Conservation (phyloP, 225 moss, liverwort and hornwort genomes). For the Pseudoscleropodium purum region DNA sequence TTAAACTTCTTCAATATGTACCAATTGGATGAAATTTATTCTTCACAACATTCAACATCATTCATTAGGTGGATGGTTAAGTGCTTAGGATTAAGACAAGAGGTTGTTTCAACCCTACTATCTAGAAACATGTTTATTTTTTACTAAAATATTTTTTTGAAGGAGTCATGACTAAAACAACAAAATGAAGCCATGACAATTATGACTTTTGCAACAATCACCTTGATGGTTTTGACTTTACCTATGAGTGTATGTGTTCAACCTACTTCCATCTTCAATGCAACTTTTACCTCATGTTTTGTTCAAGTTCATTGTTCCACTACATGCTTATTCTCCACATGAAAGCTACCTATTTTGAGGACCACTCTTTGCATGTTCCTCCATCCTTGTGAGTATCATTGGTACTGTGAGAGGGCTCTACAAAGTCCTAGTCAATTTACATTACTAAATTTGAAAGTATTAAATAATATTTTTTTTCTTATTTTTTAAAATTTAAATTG, state of each 20-base stretch:
- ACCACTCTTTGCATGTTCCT: accelerated
- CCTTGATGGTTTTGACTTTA: accelerated
- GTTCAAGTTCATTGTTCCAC: accelerated
- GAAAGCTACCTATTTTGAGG: accelerated
- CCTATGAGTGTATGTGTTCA: background rate
- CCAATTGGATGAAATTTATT: background rate
- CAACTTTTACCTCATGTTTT: accelerated
- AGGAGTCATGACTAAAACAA: background rate
- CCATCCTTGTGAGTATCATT: background rate
- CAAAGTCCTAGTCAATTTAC: background rate
- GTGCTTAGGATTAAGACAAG: accelerated
- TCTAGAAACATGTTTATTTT: background rate
- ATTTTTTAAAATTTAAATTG: background rate
- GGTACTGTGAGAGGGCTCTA: accelerated
- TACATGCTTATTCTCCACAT: background rate
- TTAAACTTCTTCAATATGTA: background rate
- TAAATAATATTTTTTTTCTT: no score
- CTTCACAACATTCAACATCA: background rate
- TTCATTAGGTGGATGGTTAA: background rate
- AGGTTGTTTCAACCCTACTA: accelerated
- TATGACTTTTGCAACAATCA: background rate
- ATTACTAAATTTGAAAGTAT: background rate
- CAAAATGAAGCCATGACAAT: background rate
- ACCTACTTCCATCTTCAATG: background rate
- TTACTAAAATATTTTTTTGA: background rate